A percentile compares a stretch with the other conserved stretches of the same genome.
Evolutionary conservation across 1,284 basidiomycete genomes (phyloP).

Genomic region (Pholiota adiposa): DNA sequence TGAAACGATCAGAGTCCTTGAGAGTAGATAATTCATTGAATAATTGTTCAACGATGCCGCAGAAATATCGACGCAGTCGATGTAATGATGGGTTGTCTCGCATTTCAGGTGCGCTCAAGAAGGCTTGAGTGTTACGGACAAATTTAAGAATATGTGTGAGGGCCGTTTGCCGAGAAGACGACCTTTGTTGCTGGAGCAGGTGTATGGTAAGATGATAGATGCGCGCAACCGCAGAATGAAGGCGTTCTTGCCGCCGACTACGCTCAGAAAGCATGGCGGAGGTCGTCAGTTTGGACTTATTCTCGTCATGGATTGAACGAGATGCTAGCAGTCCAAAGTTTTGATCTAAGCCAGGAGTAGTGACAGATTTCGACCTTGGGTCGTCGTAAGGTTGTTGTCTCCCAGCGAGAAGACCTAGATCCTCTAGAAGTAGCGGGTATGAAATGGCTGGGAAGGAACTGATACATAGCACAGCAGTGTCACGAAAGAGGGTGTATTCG

Average conservation of each 20-base stretch:
- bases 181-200: constrained; percentile 73
- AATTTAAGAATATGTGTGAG: constrained; percentile 85
- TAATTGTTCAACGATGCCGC: constrained; percentile 84
- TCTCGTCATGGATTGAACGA: constrained; percentile 71
- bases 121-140: constrained; percentile 81
- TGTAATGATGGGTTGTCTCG: constrained; percentile 83
- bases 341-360: constrained; percentile 38
- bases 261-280: constrained; percentile 51
- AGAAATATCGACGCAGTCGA: constrained; percentile 87
- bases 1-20: constrained; percentile 78
- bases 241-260: constrained; percentile 75
- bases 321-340: constrained; percentile 62
- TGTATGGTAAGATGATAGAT: constrained; percentile 89
- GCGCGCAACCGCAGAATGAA: constrained; percentile 89
- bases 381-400: constrained; percentile 87
- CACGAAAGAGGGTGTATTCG: constrained; percentile 83
- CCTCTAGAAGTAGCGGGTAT: constrained; percentile 85
- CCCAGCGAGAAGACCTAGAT: constrained; percentile 79
- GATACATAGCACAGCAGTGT: constrained; percentile 86
- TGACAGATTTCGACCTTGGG: constrained; percentile 54
- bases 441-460: constrained; percentile 82
- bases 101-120: constrained; percentile 74
- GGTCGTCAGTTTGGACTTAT: constrained; percentile 48
- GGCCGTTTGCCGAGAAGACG: constrained; percentile 72
- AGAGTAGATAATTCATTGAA: constrained; percentile 80